Evolutionary conservation across 805 yeast species (phyloP).

Genomic region (Candida ulmi): DNA sequence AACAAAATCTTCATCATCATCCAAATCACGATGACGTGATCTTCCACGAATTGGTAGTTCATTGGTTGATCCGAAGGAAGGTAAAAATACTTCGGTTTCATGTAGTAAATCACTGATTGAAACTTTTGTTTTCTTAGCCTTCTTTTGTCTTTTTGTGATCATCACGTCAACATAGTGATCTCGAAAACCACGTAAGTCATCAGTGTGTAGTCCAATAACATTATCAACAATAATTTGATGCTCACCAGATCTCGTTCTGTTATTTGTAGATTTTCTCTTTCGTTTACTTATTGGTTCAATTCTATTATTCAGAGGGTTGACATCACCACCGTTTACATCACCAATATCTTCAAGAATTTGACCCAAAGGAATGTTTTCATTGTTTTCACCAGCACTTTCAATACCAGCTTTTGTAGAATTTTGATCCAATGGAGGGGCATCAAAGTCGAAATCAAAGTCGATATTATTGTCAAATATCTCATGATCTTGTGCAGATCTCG

Average conservation of each 20-base stretch:
- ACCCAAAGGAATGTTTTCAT: not conserved
- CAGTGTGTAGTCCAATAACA: slow-evolving; percentile 15
- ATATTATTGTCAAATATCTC: not conserved
- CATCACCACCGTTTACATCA: slow-evolving; percentile 2
- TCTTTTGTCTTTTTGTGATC: slow-evolving; percentile 2
- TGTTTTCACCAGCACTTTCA: too few species aligned
- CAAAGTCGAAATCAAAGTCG: slow-evolving; percentile 9
- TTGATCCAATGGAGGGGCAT: not conserved
- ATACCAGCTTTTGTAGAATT: too few species aligned
- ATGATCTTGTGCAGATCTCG: not conserved
- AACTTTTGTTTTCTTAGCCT: slow-evolving; percentile 3
- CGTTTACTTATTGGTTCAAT: not conserved
- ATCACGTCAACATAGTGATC: slow-evolving; percentile 18
- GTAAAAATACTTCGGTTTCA: not conserved
- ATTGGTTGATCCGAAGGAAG: not conserved
- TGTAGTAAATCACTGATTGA: slow-evolving; percentile 1
- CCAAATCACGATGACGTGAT: slow-evolving; percentile 1
- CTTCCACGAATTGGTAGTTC: slow-evolving; percentile 8
- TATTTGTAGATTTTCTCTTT: slow-evolving; percentile 9
- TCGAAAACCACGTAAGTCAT: slow-evolving; percentile 17
- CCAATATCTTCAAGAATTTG: slow-evolving; percentile 4
- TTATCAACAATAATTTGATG: slow-evolving; percentile 11
- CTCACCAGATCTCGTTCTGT: slow-evolving; percentile 2
- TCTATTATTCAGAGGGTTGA: not conserved
- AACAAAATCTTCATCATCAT: slow-evolving; percentile 18